Base-by-base conservation (phyloP, 495 filamentous ascomycete species). In the Chaetomium fimeti region DNA sequence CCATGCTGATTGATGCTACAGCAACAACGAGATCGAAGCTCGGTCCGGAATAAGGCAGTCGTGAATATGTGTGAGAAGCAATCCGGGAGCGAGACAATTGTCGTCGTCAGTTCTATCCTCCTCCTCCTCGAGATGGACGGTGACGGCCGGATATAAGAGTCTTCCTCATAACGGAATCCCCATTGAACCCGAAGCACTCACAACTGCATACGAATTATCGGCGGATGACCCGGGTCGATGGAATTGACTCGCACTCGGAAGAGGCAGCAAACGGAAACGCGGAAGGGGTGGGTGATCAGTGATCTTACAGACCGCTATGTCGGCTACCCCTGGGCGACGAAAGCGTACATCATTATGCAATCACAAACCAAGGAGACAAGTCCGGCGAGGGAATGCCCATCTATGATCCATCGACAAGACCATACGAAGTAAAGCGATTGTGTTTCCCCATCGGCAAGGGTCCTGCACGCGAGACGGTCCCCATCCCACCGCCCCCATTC, bases 201-300 rank as follows among this genome's bases (percentile, higher is more conserved):
- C 2, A 3, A 51, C 22, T 13, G 15, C 48, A 24, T 11, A 8
- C 9, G 48, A 27, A 12, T 49, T 20, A 49, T 20, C 2, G 20
- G 20, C 47, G 24, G n/a, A 18, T 43, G 40, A 43, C 40, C 40
- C 40, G 40, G 5, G 40, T 16, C 3, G 11, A 43, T 43, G 13
- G 29, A 29, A 36, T 18, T 36, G 57, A 12, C 59, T 61, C 56
- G 56, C 38, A 58, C 56, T 58, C 56, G 56, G 56, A 24, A 5
- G 8, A 20, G n/a, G n/a, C n/a, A n/a, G 27, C 5, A 29, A 36
- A 32, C 25, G 16, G 5, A 29, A 16, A n/a, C n/a, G 27, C 27
- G 15, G 16, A 9, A 11, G 8, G 7, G 8, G 12, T 36, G 32
- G 12, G 1, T 36, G 32, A 32, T 54, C 13, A 20, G 25, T 25